phyloP scores from a whole-genome alignment of 306 rosid species.

The Vicia villosa region DNA sequence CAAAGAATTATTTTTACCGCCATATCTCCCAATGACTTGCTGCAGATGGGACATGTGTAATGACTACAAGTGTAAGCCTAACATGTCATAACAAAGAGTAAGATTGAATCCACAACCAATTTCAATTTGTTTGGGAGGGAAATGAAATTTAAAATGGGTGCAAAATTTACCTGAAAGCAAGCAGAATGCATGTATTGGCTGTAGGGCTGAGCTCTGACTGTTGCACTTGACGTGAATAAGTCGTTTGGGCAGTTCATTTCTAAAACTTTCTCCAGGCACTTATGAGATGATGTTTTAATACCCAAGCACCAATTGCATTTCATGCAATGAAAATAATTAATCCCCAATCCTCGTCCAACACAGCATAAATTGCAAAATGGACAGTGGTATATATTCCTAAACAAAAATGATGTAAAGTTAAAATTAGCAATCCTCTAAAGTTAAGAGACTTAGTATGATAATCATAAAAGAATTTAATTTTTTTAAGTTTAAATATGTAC shows the following conservation, averaged over 20 bases:
- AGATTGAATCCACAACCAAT: slow-evolving; percentile 36
- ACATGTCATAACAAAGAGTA: slow-evolving; percentile 38
- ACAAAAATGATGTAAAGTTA: slow-evolving; percentile 21
- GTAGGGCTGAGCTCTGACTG: slow-evolving; percentile 92
- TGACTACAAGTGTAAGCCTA: slow-evolving; percentile 97
- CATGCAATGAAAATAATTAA: slow-evolving; percentile 97
- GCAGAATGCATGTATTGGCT: slow-evolving; percentile 99
- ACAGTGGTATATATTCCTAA: slow-evolving; percentile 94
- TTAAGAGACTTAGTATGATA: slow-evolving; percentile 24
- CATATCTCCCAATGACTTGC: slow-evolving; percentile 99
- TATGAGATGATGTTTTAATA: slow-evolving; percentile 77
- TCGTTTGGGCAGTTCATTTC: slow-evolving; percentile 97
- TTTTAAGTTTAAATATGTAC: slow-evolving; percentile 19
- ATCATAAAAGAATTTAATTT: slow-evolving; percentile 2
- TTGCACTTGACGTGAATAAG: slow-evolving; percentile 90
- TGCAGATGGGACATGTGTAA: slow-evolving; percentile 95
- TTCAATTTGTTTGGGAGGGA: background rate
- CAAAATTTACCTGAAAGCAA: slow-evolving; percentile 85
- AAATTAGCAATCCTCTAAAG: slow-evolving; percentile 12
- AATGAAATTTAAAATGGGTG: slow-evolving; percentile 26
- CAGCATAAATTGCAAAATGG: slow-evolving; percentile 99
- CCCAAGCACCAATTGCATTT: slow-evolving; percentile 98
- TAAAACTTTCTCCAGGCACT: slow-evolving; percentile 91
- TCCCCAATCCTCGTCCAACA: slow-evolving; percentile 91
- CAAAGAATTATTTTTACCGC: slow-evolving; percentile 64